Conservation (phyloP, 2,329 filamentous ascomycete species). For the Verticillium isaacii region DNA sequence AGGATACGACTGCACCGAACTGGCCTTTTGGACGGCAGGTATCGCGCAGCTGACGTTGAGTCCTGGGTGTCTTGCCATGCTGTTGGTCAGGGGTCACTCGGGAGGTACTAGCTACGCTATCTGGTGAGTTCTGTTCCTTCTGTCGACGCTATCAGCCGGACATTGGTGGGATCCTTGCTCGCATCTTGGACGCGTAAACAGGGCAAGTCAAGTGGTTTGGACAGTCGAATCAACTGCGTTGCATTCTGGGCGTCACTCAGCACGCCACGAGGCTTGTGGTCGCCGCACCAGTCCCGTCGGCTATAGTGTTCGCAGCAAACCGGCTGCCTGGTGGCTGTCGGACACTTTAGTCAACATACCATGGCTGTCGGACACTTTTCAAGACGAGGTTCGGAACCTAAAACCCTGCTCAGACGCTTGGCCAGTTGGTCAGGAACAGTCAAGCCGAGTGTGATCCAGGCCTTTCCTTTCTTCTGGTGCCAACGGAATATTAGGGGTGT, state of each 20-base stretch:
- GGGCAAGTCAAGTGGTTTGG: not conserved
- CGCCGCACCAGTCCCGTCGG: not conserved
- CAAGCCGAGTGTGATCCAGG: not conserved
- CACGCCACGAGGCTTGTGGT: not conserved
- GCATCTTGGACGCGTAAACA: not conserved
- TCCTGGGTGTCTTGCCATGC: conserved; percentile 33
- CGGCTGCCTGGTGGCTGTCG: not conserved
- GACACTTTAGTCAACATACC: not conserved
- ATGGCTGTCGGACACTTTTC: not conserved
- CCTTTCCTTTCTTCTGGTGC: not conserved
- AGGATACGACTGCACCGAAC: conserved; percentile 41
- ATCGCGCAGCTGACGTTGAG: conserved; percentile 37
- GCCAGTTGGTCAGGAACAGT: not conserved
- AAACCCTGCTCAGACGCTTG: too few species aligned
- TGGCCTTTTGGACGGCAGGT: conserved; percentile 43
- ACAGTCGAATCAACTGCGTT: not conserved
- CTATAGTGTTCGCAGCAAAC: not conserved
- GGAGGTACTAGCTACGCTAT: conserved; percentile 43
- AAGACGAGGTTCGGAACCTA: too few species aligned
- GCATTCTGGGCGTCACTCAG: not conserved
- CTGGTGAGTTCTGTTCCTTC: conserved; percentile 32
- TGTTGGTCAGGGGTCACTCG: conserved; percentile 40
- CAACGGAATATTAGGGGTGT: not conserved
- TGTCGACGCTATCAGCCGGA: not conserved
- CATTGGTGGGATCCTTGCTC: not conserved